phyloP scores from a whole-genome alignment of 768 basidiomycete species.

The Glaciozyma antarctica region DNA sequence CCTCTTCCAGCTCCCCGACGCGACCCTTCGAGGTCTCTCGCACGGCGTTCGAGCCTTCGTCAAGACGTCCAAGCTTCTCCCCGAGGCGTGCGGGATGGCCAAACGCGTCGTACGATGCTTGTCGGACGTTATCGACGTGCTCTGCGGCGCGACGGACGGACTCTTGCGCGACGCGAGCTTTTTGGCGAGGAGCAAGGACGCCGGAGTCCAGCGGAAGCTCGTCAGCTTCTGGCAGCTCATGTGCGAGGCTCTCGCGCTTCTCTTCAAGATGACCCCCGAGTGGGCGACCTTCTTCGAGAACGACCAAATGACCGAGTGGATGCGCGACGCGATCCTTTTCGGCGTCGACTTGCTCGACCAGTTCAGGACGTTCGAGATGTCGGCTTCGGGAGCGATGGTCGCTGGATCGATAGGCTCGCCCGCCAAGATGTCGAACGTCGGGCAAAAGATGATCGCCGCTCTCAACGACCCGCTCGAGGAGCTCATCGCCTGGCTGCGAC shows the following conservation, averaged over 20 bases:
- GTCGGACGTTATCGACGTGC: slow-evolving; percentile 80
- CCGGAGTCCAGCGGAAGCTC: slow-evolving; percentile 42
- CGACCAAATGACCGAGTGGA: slow-evolving; percentile 86
- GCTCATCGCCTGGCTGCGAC: slow-evolving; percentile 74
- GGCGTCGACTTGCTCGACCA: slow-evolving; percentile 75
- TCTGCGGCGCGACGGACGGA: slow-evolving; percentile 65
- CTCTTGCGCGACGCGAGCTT: slow-evolving; percentile 45
- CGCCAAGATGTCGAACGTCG: slow-evolving; percentile 51
- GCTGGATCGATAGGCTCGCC: slow-evolving; percentile 12
- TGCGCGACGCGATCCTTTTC: slow-evolving; percentile 95
- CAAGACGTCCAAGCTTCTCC: slow-evolving; percentile 52
- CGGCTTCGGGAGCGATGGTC: slow-evolving; percentile 39
- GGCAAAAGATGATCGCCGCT: slow-evolving; percentile 60
- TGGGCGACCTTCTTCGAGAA: slow-evolving; percentile 77
- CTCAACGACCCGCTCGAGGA: slow-evolving; percentile 71
- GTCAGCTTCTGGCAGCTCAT: slow-evolving; percentile 72
- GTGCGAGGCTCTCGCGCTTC: slow-evolving; percentile 65
- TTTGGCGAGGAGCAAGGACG: slow-evolving; percentile 30
- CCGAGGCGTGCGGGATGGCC: slow-evolving; percentile 82
- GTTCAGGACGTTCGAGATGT: slow-evolving; percentile 66
- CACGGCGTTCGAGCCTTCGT: slow-evolving; percentile 60
- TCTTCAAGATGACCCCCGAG: slow-evolving; percentile 70
- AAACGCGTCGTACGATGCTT: slow-evolving; percentile 83
- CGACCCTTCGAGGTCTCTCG: slow-evolving; percentile 60
- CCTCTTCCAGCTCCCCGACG: slow-evolving; percentile 56